phyloP scores from a whole-genome alignment of 225 moss, liverwort and hornwort species.

The Rhytidiadelphus loreus region DNA sequence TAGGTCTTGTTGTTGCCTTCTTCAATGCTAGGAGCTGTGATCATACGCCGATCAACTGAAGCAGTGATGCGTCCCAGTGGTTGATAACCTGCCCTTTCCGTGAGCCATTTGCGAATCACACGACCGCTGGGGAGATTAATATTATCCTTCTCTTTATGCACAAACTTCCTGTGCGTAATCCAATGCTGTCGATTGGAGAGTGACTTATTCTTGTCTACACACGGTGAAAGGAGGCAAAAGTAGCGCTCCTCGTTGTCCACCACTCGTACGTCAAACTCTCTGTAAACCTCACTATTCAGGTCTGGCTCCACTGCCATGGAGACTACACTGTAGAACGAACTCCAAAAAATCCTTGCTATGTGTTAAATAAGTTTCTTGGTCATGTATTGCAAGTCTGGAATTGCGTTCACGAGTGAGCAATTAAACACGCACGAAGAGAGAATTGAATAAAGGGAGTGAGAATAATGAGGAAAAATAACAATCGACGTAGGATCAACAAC shows the following conservation, averaged over 20 bases:
- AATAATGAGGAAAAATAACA: neutral
- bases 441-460: neutral
- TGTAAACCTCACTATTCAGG: slow-evolving; percentile 46
- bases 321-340: slow-evolving; percentile 1
- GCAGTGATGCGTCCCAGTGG: slow-evolving; percentile 38
- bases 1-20: slow-evolving; percentile 42
- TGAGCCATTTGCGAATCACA: slow-evolving; percentile 64
- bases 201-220: slow-evolving; percentile 55
- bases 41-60: slow-evolving; percentile 41
- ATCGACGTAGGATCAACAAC: neutral
- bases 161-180: slow-evolving; percentile 61
- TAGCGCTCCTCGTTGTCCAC: slow-evolving; percentile 68
- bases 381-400: neutral
- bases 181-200: slow-evolving; percentile 64
- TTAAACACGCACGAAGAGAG: neutral
- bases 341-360: neutral
- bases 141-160: slow-evolving; percentile 59
- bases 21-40: slow-evolving; percentile 31
- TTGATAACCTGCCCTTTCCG: slow-evolving; percentile 47
- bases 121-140: slow-evolving; percentile 57
- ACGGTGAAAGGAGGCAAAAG: slow-evolving; percentile 54
- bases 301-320: slow-evolving; percentile 64
- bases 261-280: slow-evolving; percentile 54
- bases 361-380: neutral
- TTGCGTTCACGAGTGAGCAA: neutral